A percentile compares a stretch with the other conserved stretches of the same genome.
Conservation (phyloP, 164 flowering plant species). For the Liriodendron chinense region DNA sequence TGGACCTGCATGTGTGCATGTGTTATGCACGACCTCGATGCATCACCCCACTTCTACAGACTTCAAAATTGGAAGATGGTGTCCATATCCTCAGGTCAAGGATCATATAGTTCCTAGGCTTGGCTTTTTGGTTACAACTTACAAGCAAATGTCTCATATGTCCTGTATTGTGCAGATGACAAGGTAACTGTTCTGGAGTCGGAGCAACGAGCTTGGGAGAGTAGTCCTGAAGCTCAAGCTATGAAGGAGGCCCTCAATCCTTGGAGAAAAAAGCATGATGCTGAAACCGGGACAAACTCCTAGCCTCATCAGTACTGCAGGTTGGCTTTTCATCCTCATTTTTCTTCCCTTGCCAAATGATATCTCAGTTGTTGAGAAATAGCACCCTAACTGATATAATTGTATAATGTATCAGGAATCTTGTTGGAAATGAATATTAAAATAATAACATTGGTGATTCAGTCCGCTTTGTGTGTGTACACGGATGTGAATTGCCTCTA, state of each 20-base stretch:
- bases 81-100: background rate
- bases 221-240: conserved; percentile 79
- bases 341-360: conserved; percentile 22
- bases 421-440: too few relatives aligned
- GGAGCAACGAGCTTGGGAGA: conserved; percentile 89
- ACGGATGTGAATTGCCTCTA: too few relatives aligned
- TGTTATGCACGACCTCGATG: too few relatives aligned
- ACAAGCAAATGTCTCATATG: background rate
- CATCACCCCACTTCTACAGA: too few relatives aligned
- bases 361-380: background rate
- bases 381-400: too few relatives aligned
- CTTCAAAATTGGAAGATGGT: background rate
- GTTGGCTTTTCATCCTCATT: background rate
- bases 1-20: too few relatives aligned
- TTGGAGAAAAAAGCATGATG: conserved; percentile 57
- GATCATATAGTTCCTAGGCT: background rate
- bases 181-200: conserved; percentile 87
- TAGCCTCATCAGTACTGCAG: conserved; percentile 9
- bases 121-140: background rate
- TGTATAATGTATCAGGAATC: too few relatives aligned
- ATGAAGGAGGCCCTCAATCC: conserved; percentile 86
- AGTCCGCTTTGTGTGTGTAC: too few relatives aligned
- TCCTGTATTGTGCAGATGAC: conserved; percentile 55
- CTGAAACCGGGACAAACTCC: conserved; percentile 33
- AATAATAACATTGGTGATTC: too few relatives aligned